These are phyloP conservation scores for Butyriboletus loyo DNA, from an alignment of 768 basidiomycete genomes.

Conservation along the genomic window DNA sequence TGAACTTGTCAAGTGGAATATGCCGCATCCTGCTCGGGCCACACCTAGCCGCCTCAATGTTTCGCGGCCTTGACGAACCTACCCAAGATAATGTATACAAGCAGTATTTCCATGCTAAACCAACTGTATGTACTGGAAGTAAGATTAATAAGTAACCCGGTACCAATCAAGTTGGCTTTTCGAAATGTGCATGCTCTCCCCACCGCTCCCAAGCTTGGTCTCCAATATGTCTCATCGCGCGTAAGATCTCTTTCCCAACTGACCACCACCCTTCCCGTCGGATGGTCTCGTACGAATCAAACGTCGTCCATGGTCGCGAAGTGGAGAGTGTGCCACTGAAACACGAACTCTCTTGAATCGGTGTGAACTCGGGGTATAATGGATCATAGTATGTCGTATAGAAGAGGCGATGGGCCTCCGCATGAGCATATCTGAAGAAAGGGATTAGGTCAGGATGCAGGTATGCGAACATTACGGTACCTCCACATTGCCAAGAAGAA, in stretches of 20 bases:
- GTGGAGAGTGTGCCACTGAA: conserved; percentile 32
- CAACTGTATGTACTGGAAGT: conserved; percentile 13
- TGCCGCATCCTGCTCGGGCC: too few relatives aligned
- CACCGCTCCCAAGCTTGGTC: conserved; percentile 43
- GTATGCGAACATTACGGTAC: conserved; percentile 35
- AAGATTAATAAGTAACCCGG: conserved; percentile 18
- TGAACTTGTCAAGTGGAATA: too few relatives aligned
- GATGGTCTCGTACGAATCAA: conserved; percentile 38
- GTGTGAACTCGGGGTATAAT: conserved; percentile 68
- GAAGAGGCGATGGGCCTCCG: conserved; percentile 52
- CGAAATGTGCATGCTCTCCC: conserved; percentile 32
- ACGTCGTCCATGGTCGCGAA: conserved; percentile 38
- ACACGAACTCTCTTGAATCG: conserved; percentile 36
- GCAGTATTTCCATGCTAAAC: conserved; percentile 14
- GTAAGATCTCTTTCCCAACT: conserved; percentile 36
- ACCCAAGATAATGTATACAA: conserved; percentile 14
- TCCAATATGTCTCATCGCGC: conserved; percentile 38
- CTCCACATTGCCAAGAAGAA: conserved; percentile 54
- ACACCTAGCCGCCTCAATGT: too few relatives aligned
- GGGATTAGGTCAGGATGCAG: conserved; percentile 4
- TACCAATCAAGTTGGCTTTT: conserved; percentile 29
- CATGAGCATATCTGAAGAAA: conserved; percentile 43
- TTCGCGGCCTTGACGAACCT: too few relatives aligned
- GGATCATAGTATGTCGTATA: conserved; percentile 78
- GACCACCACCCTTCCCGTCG: conserved; percentile 41